Evolutionary conservation across 495 filamentous ascomycete species (phyloP).

Genomic region (Penicillium coffeae): DNA sequence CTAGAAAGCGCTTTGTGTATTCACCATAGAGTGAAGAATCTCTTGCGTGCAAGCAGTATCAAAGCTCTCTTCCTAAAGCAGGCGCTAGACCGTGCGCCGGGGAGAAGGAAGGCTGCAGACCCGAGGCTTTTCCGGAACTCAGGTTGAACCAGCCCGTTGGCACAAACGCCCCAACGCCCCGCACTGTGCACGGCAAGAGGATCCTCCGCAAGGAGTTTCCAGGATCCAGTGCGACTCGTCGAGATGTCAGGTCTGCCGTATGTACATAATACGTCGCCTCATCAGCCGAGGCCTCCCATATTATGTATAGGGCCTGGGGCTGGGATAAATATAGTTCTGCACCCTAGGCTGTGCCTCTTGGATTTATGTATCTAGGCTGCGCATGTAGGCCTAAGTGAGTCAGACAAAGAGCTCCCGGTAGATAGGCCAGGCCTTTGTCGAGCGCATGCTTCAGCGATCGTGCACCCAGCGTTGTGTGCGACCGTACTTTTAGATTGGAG

Average conservation of each 20-base stretch:
- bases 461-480: not conserved
- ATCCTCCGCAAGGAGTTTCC: not conserved
- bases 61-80: not conserved
- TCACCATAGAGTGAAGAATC: too few species aligned
- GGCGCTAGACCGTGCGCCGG: not conserved
- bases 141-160: slow-evolving; percentile 8
- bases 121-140: too few species aligned
- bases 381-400: too few species aligned
- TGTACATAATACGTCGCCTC: not conserved
- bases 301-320: not conserved
- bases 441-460: too few species aligned
- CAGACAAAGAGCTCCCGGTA: too few species aligned
- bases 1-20: too few species aligned
- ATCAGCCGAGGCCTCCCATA: not conserved
- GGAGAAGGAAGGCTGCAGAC: not conserved
- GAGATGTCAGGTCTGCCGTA: not conserved
- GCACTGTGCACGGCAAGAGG: not conserved
- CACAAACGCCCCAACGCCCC: slow-evolving; percentile 4
- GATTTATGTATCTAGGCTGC: too few species aligned
- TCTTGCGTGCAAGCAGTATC: too few species aligned
- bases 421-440: too few species aligned
- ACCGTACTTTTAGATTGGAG: not conserved
- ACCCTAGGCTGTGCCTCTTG: too few species aligned
- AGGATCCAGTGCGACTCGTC: too few species aligned
- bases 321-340: not conserved